A percentile compares a stretch with the other conserved stretches of the same genome.
Conservation (phyloP, 805 yeast species). For the Lachancea dasiensis region DNA sequence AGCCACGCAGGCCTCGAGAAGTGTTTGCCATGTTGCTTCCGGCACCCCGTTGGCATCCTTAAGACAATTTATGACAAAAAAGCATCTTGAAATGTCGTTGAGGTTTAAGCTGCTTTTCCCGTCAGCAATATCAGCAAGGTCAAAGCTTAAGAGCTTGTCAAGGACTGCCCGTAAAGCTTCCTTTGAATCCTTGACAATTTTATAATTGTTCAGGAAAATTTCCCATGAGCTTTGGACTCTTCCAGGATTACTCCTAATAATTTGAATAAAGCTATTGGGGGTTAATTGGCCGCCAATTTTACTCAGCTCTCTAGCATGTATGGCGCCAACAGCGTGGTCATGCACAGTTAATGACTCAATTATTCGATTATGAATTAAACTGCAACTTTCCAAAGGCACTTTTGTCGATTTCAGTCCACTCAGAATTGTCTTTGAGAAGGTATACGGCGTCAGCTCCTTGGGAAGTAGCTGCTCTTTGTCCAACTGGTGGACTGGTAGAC, state of each 20-base stretch:
- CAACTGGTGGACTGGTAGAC: neutral
- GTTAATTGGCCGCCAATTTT: slow-evolving; percentile 21
- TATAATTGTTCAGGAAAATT: slow-evolving; percentile 30
- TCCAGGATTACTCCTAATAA: slow-evolving; percentile 46
- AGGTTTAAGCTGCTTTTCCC: slow-evolving; percentile 22
- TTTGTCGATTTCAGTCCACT: slow-evolving; percentile 9
- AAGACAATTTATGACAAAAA: slow-evolving; percentile 19
- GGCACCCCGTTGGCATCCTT: neutral
- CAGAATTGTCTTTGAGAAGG: slow-evolving; percentile 17
- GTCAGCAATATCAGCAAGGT: slow-evolving; percentile 32
- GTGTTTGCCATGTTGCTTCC: slow-evolving; percentile 3
- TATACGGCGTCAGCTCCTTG: slow-evolving; percentile 17
- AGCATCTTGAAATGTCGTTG: slow-evolving; percentile 20
- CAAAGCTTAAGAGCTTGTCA: slow-evolving; percentile 37
- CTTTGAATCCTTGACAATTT: slow-evolving; percentile 17
- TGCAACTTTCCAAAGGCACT: slow-evolving; percentile 12
- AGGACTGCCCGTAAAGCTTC: slow-evolving; percentile 29
- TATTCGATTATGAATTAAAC: slow-evolving; percentile 23
- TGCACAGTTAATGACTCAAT: slow-evolving; percentile 26
- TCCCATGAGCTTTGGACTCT: slow-evolving; percentile 48
- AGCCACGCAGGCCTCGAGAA: slow-evolving; percentile 1
- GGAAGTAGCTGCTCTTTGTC: neutral
- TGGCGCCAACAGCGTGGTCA: slow-evolving; percentile 31
- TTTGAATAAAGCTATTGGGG: slow-evolving; percentile 24
- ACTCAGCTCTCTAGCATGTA: slow-evolving; percentile 25